These are phyloP conservation scores for Xylariaceae sp. DNA, from an alignment of 2,329 filamentous ascomycete genomes.

Conservation along the genomic window DNA sequence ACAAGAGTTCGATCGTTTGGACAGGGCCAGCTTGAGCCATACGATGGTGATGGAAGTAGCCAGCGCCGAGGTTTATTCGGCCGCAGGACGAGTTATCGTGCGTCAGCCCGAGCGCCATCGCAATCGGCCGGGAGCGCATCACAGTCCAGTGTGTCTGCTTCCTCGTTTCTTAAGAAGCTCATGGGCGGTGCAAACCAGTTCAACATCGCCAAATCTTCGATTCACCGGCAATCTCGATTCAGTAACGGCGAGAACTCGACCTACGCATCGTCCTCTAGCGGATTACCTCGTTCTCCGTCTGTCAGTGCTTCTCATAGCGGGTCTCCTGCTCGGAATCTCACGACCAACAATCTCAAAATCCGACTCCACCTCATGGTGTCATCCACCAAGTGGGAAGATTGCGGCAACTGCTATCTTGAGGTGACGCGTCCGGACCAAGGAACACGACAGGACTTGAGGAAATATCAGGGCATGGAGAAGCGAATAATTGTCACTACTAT, in stretches of 20 bases:
- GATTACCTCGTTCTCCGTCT: constrained; percentile 52
- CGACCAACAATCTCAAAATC: constrained; percentile 77
- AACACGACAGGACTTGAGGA: constrained; percentile 53
- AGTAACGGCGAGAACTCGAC: constrained; percentile 52
- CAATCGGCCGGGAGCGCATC: constrained; percentile 68
- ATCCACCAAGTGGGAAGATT: constrained; percentile 80
- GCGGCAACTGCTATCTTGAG: constrained; percentile 76
- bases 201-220: constrained; percentile 74
- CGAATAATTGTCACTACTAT: constrained; percentile 73
- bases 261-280: constrained; percentile 53
- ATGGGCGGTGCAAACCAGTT: constrained; percentile 68
- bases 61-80: constrained; percentile 54
- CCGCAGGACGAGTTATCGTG: constrained; percentile 59
- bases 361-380: constrained; percentile 76
- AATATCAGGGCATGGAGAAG: constrained; percentile 69
- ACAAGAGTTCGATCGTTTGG: constrained; percentile 68
- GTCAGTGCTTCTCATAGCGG: constrained; percentile 49
- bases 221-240: constrained; percentile 54
- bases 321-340: constrained; percentile 47
- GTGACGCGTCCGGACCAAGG: constrained; percentile 70
- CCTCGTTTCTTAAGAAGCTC: constrained; percentile 74
- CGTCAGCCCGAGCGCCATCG: constrained; percentile 55
- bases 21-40: constrained; percentile 46
- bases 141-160: constrained; percentile 57
- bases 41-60: constrained; percentile 44